A percentile compares a stretch with the other conserved stretches of the same genome.
Conservation (phyloP, 192 early-diverging fungal species). For the Physocladia obscura region DNA sequence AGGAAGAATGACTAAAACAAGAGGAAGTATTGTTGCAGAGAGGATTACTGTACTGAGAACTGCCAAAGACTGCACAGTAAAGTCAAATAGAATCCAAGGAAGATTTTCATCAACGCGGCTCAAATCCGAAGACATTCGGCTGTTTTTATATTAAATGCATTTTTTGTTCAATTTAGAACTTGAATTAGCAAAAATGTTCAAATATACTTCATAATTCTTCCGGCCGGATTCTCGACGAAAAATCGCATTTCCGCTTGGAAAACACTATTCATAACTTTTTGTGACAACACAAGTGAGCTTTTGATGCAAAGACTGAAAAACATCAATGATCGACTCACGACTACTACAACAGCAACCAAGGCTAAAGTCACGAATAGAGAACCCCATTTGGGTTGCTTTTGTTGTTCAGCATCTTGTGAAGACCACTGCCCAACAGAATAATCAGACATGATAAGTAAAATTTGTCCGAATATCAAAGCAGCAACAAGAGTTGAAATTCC, state of each 20-base stretch:
- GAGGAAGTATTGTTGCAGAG: conserved; percentile 58
- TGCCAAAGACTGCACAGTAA: conserved; percentile 60
- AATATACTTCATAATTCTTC: conserved; percentile 61
- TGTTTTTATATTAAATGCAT: conserved; percentile 11
- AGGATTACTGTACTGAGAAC: conserved; percentile 62
- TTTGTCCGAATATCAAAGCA: conserved; percentile 41
- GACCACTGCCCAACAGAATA: conserved; percentile 66
- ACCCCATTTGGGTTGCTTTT: conserved; percentile 40
- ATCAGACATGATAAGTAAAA: conserved; percentile 44
- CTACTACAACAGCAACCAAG: conserved; percentile 46
- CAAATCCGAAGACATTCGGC: conserved; percentile 56
- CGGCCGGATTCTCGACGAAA: conserved; percentile 64
- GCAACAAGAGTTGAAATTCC: conserved; percentile 25
- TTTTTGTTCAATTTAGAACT: no score
- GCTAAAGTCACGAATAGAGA: conserved; percentile 44
- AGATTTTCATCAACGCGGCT: conserved; percentile 61
- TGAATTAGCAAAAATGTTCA: no score
- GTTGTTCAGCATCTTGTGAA: conserved; percentile 28
- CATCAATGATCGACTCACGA: conserved; percentile 46
- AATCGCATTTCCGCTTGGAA: conserved; percentile 58
- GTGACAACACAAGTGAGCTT: conserved; percentile 36
- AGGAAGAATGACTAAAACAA: conserved; percentile 55
- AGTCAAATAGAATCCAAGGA: conserved; percentile 52
- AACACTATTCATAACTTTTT: conserved; percentile 42
- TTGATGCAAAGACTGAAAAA: conserved; percentile 58